A percentile compares a stretch with the other conserved stretches of the same genome.
Evolutionary conservation across 179 eudicot genomes (phyloP).

Genomic region (Heliamphora pulchella): DNA sequence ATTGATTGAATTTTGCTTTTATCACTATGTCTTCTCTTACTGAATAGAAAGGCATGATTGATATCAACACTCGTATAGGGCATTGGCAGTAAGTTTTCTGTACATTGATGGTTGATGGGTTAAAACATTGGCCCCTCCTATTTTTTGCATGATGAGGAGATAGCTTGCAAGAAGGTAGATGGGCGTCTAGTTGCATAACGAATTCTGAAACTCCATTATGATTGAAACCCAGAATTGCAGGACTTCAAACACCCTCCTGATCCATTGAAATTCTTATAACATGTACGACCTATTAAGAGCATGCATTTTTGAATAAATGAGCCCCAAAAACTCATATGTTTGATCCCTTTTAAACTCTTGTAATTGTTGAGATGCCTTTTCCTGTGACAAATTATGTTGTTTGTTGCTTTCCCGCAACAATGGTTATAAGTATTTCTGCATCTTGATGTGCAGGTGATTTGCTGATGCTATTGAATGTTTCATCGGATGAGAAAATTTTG

Average conservation of each 20-base stretch:
- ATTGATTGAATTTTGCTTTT: background rate
- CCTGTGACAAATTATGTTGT: background rate
- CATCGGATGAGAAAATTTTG: conserved; percentile 77
- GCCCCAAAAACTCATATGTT: background rate
- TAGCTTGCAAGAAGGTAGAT: background rate
- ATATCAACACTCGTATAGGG: background rate
- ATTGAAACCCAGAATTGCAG: background rate
- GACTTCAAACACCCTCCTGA: background rate
- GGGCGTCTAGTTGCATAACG: background rate
- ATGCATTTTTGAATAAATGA: too few species aligned
- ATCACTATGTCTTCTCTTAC: background rate
- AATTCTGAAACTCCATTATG: background rate
- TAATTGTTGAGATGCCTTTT: background rate
- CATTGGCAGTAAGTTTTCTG: background rate
- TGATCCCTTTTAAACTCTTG: too few species aligned
- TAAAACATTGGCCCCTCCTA: background rate
- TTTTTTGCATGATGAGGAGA: background rate
- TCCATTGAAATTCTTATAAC: background rate
- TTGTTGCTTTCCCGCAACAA: background rate
- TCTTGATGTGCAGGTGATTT: conserved; percentile 56
- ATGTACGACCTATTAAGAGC: background rate
- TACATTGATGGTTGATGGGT: background rate
- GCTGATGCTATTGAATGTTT: conserved; percentile 66
- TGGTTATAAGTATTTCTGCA: background rate
- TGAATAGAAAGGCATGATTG: background rate